A percentile compares a stretch with the other conserved stretches of the same genome.
These are phyloP conservation scores for Mycosarcoma maydis DNA, from an alignment of 1,284 basidiomycete species.

Conservation along the genomic window DNA sequence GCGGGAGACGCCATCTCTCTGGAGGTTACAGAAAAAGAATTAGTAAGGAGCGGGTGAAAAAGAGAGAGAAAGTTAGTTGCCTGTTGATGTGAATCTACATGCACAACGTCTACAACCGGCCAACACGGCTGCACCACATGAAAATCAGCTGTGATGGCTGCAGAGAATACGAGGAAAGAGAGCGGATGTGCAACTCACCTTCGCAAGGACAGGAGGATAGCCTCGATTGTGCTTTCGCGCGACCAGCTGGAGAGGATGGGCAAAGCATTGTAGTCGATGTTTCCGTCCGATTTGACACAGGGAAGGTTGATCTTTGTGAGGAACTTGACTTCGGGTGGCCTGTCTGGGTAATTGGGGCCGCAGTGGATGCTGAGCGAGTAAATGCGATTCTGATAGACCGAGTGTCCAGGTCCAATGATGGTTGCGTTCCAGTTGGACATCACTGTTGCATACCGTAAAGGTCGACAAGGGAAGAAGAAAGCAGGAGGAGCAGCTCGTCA, in stretches of 20 bases:
- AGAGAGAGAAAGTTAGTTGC: background rate
- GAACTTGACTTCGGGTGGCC: constrained; percentile 82
- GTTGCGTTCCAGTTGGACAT: constrained; percentile 99
- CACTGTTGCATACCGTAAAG: constrained; percentile 27
- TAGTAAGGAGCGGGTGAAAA: too few species aligned
- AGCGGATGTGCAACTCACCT: constrained; percentile 55
- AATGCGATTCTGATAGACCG: constrained; percentile 95
- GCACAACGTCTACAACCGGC: background rate
- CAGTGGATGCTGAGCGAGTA: constrained; percentile 94
- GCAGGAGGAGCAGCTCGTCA: background rate
- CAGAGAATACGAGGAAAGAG: background rate
- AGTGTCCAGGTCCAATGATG: constrained; percentile 94
- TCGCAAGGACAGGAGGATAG: constrained; percentile 61
- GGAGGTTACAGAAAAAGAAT: too few species aligned
- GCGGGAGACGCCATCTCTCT: constrained; percentile 93
- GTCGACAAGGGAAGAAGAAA: background rate
- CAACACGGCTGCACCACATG: constrained; percentile 8
- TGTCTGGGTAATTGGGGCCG: constrained; percentile 82
- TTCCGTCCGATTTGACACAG: constrained; percentile 82
- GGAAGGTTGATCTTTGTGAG: constrained; percentile 93
- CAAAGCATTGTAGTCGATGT: constrained; percentile 63
- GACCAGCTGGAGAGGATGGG: constrained; percentile 62
- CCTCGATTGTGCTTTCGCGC: constrained; percentile 64
- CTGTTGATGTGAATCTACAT: background rate
- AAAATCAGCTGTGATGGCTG: constrained; percentile 11